phyloP scores from a whole-genome alignment of 768 basidiomycete genomes.

The Macrolepiota albuminosa region DNA sequence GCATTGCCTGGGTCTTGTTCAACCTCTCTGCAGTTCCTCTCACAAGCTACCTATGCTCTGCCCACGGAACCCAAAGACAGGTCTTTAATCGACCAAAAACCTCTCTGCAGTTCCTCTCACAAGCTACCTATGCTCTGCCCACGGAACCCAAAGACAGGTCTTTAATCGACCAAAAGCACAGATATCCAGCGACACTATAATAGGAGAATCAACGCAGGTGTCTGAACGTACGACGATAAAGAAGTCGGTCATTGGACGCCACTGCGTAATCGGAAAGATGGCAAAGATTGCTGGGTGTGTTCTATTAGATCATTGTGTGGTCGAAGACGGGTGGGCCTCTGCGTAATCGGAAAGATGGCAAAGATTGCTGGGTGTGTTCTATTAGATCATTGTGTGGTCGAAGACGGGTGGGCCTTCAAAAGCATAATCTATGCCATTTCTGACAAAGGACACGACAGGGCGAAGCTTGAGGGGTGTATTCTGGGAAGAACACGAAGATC shows the following conservation, averaged over 20 bases:
- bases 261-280: constrained; percentile 81
- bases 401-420: constrained; percentile 63
- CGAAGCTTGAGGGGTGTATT: constrained; percentile 72
- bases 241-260: constrained; percentile 72
- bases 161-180: constrained; percentile 75
- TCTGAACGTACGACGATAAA: constrained; percentile 80
- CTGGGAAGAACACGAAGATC: constrained; percentile 67
- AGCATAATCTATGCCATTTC: neutral
- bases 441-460: constrained; percentile 34
- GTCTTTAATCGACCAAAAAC: constrained; percentile 63
- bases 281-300: constrained; percentile 81
- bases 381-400: constrained; percentile 85
- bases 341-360: constrained; percentile 79
- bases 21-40: constrained; percentile 39
- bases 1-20: neutral
- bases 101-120: constrained; percentile 42
- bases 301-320: constrained; percentile 82
- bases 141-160: constrained; percentile 57
- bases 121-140: constrained; percentile 48
- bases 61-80: constrained; percentile 60
- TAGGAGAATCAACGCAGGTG: constrained; percentile 80
- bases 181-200: constrained; percentile 76
- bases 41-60: constrained; percentile 44
- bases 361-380: constrained; percentile 79
- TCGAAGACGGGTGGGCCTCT: constrained; percentile 79